Evolutionary conservation across 83 land plant species (phyloP).

Genomic region (Thuja plicata): DNA sequence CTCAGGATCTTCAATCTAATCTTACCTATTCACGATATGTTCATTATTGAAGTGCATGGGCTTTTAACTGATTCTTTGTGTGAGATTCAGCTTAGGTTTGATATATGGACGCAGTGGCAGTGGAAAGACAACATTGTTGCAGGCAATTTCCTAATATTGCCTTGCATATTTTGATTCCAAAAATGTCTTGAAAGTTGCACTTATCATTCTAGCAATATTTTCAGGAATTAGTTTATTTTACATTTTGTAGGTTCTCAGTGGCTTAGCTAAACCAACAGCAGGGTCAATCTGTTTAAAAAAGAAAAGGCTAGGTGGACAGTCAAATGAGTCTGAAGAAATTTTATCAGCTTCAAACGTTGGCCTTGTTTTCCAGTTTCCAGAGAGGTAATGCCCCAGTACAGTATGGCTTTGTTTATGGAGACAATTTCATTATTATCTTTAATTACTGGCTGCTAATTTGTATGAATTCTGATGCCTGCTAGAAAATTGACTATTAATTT

Average conservation of each 20-base stretch:
- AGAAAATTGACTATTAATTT: not conserved
- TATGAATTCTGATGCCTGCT: not conserved
- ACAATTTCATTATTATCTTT: not conserved
- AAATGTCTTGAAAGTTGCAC: not conserved
- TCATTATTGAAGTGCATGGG: not conserved
- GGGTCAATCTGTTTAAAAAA: conserved; percentile 63
- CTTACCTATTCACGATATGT: not conserved
- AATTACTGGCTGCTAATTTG: not conserved
- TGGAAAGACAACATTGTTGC: conserved; percentile 95
- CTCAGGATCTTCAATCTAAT: not conserved
- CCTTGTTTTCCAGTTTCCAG: conserved; percentile 96
- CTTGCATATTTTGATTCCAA: not conserved
- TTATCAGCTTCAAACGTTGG: conserved; percentile 63
- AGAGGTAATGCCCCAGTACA: conserved; percentile 52
- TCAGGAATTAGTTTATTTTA: not conserved
- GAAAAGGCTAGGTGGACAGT: conserved; percentile 38
- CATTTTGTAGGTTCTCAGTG: conserved; percentile 65
- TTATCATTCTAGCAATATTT: not conserved
- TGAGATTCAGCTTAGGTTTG: conserved; percentile 74
- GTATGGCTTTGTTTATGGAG: conserved; percentile 1
- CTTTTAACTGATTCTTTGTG: conserved; percentile 3
- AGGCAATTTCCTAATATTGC: conserved; percentile 37
- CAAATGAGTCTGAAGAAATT: conserved; percentile 28
- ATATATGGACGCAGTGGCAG: conserved; percentile 96
- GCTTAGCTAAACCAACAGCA: conserved; percentile 77